Conservation (phyloP, 495 filamentous ascomycete species). For the Penicillium angulare region DNA sequence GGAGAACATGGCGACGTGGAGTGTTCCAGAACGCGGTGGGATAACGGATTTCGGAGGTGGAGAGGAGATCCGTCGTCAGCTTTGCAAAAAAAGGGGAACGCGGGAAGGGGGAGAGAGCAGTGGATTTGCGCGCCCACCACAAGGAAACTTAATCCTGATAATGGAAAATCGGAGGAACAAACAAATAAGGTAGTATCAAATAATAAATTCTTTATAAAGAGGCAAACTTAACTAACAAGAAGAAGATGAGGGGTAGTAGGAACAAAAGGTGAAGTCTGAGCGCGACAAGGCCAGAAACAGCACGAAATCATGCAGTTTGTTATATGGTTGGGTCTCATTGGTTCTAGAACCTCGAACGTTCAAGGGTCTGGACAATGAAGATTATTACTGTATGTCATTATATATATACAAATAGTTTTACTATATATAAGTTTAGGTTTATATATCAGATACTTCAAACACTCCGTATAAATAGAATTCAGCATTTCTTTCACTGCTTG, state of each 20-base stretch:
- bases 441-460: no score
- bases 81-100: slow-evolving; percentile 28
- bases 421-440: no score
- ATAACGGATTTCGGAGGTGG: slow-evolving; percentile 16
- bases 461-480: no score
- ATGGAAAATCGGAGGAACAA: no score
- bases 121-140: no score
- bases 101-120: slow-evolving; percentile 15
- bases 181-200: not conserved
- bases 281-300: no score
- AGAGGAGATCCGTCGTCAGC: slow-evolving; percentile 27
- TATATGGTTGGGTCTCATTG: slow-evolving; percentile 1
- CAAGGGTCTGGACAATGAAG: no score
- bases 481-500: no score
- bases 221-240: not conserved
- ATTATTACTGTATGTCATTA: no score
- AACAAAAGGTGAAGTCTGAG: not conserved
- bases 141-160: no score
- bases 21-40: slow-evolving; percentile 31
- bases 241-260: not conserved
- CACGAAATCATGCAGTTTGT: no score
- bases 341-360: slow-evolving; percentile 2
- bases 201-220: not conserved
- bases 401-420: no score
- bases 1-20: slow-evolving; percentile 23